Base-by-base conservation (phyloP, 2,329 filamentous ascomycete species). In the Ophiostoma pallidulum region DNA sequence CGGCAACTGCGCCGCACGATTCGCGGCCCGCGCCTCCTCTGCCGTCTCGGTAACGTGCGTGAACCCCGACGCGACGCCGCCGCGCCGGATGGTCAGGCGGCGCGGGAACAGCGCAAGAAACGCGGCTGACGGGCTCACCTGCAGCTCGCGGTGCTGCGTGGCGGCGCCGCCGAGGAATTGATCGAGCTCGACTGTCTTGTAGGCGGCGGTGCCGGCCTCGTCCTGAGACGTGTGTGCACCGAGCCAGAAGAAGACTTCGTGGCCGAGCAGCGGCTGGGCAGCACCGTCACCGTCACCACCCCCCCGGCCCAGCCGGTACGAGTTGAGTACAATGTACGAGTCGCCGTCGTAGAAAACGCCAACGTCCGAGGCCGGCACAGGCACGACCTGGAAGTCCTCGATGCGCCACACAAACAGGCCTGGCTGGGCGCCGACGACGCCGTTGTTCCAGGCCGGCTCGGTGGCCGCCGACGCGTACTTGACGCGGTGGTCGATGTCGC, bases 221-320 rank as follows among this genome's bases (percentile, higher is more conserved):
- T 84, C 81, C 64, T 83, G 78, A 3, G 76, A 73, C 0, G 80
- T 84, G 57, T 82, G 74, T 44, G 63, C 68, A 4, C 81, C 81
- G 1, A 84, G 70, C 80, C 80, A 85, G 66, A 84, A 84, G 68
- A 80, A 84, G 57, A 84, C 73, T 42, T 84, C 79, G 56, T 84
- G 80, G 36, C 64, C 66, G 4, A 82, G 65, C 8, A n/a, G 24
- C n/a, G n/a, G n/a, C n/a, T n/a, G n/a, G n/a, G n/a, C n/a, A n/a
- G n/a, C n/a, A n/a, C n/a, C n/a, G n/a, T n/a, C n/a, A n/a, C n/a
- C n/a, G 16, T 44, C 43, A 35, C 26, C 29, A 13, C n/a, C 32
- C 20, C n/a, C 59, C 9, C 28, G 14, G 28, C 51, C 49, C 10
- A 52, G 14, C 18, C 38, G 20, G 61, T 74, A 75, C 4, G 79